Base-by-base conservation (phyloP, 805 yeast species). In the Candida endomychidarum region DNA sequence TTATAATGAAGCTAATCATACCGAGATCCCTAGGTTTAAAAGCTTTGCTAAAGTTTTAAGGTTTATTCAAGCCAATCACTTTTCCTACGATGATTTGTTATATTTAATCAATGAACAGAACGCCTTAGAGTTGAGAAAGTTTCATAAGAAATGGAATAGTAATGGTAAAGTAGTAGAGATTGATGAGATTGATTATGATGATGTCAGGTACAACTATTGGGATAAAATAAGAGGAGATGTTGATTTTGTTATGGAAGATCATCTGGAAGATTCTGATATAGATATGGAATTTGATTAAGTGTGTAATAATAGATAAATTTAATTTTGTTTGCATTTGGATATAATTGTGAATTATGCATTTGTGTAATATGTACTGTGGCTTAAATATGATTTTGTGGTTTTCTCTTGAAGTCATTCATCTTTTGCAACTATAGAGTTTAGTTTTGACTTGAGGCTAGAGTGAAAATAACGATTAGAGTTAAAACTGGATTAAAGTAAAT, bases 131-230 rank as follows among this genome's bases (percentile, higher is more conserved):
- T n/a, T 25, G 26, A n/a, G 23, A 9, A 40, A 33, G 8, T 30
- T 48, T 34, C 43, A 50, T 42, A 20, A 39, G n/a, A 23, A 29
- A n/a, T n/a, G 15, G 10, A 32, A 16, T 9, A 23, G 18, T 8
- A 21, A 18, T 17, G 23, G 8, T 14, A 33, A 33, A 11, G 15
- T 33, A 7, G 15, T 20, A 18, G 38, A 39, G 22, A 21, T 39
- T 17, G 34, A 34, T 16, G 39, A 37, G 3, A 10, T 37, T n/a
- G 29, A 25, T 11, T 49, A 41, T 30, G 43, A 49, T n/a, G 61
- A 59, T 29, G 45, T 60, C 17, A 50, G 52, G 38, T 67, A 67
- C 42, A 53, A 52, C 31, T 67, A 67, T 47, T 67, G 72, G 71
- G 70, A 63, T 38, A 56, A 49, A 7, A 40, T 64, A 9, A 27